Percentiles rank a stretch among this genome's conserved stretches.
Evolutionary conservation across 208 protist genomes (phyloP).

Genomic region (Zelonia costaricensis): DNA sequence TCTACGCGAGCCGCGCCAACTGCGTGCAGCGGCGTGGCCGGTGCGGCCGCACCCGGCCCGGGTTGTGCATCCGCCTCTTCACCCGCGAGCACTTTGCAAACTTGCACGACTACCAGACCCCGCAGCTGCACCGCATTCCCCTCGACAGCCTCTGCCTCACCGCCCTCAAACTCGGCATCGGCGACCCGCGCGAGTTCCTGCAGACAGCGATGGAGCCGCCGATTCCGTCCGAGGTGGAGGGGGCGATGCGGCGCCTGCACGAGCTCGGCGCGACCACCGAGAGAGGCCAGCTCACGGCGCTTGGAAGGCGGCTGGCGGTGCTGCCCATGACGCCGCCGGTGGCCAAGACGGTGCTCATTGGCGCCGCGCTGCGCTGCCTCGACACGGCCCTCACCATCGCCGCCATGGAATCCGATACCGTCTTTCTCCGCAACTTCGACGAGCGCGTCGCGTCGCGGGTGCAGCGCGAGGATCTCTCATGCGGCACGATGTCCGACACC

Average conservation of each 20-base stretch:
- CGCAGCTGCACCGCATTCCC: constrained; percentile 94
- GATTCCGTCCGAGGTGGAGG: constrained; percentile 42
- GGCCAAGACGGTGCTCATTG: constrained; percentile 94
- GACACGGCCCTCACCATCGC: constrained; percentile 95
- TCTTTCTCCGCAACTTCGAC: constrained; percentile 64
- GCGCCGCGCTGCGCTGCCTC: constrained; percentile 89
- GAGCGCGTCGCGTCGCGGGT: constrained; percentile 55
- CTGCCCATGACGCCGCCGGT: constrained; percentile 77
- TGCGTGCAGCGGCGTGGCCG: constrained; percentile 94
- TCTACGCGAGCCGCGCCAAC: constrained; percentile 87
- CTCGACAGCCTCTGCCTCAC: constrained; percentile 93
- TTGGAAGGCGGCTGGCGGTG: constrained; percentile 77
- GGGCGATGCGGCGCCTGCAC: constrained; percentile 68
- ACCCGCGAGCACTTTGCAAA: constrained; percentile 75
- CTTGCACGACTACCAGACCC: constrained; percentile 89
- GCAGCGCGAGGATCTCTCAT: constrained; percentile 79
- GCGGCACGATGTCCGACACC: constrained; percentile 74
- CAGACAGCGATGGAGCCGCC: constrained; percentile 78
- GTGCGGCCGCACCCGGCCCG: constrained; percentile 93
- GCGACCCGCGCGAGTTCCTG: constrained; percentile 75
- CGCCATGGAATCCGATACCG: constrained; percentile 52
- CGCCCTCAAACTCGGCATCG: constrained; percentile 65
- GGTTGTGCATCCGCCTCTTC: constrained; percentile 95
- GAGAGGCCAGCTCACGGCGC: constrained; percentile 80
- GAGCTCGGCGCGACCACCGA: constrained; percentile 80